Base-by-base conservation (phyloP, 2,329 filamentous ascomycete genomes). In the Paecilomyces variotii region DNA sequence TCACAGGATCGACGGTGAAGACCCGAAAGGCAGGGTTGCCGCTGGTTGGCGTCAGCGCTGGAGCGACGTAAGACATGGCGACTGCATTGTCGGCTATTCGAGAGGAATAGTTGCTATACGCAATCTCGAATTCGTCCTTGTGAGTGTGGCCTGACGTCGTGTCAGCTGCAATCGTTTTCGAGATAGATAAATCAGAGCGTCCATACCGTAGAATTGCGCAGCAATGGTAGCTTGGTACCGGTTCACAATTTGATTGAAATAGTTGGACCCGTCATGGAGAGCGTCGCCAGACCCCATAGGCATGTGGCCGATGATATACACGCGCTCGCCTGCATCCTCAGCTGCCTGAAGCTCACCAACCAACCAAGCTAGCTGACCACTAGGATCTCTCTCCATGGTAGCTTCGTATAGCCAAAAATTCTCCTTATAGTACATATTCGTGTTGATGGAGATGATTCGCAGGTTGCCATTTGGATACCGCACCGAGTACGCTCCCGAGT, bases 261-360 rank as follows among this genome's bases (percentile, higher is more conserved):
- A 78, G 66, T 80, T 76, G 49, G 78, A 79, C 26, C 72, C 71
- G 57, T 82, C 80, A 52, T 76, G 78, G 60, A 84, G 77, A 1
- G 77, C 74, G 63, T 83, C 80, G 9, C 68, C 67, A 35, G 75
- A 72, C 5, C 82, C 82, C 55, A 79, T 69, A 0, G 82, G 77
- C 76, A 83, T 82, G 64, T 85, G 83, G 4, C 80, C 82, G 14
- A 84, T 77, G 56, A 85, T 74, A 69, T 79, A 84, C 5, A 82
- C 83, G 14, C 79, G 75, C 66, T 84, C 78, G 12, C 77, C 76
- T 0, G 76, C 74, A 57, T 73, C 72, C 63, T 85, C 82, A 4
- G 82, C 81, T 2, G 73, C 73, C 55, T 80, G 76, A 0, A 85
- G 78, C 65, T 85, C 79, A 4, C 63, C 60, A 1, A 82, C 76